A percentile compares a stretch with the other conserved stretches of the same genome.
Conservation (phyloP, 805 yeast species). For the Barnettozyma wickerhamii region DNA sequence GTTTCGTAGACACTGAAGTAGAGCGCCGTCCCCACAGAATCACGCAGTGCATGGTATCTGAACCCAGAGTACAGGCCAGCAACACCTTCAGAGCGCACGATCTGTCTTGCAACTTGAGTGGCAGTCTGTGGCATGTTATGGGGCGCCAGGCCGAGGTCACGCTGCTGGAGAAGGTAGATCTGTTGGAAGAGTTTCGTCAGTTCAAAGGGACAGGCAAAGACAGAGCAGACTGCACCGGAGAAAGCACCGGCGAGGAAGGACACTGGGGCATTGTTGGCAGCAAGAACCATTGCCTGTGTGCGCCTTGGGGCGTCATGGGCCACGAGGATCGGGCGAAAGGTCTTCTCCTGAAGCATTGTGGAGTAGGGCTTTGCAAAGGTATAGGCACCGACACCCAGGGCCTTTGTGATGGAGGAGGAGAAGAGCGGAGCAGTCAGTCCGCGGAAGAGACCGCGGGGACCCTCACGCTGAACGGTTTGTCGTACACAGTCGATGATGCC, state of each 20-base stretch:
- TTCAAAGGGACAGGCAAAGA: slow-evolving; percentile 81
- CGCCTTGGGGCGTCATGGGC: slow-evolving; percentile 9
- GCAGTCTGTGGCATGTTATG: slow-evolving; percentile 33
- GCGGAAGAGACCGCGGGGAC: slow-evolving; percentile 64
- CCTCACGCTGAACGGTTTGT: slow-evolving; percentile 56
- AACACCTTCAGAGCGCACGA: slow-evolving; percentile 56
- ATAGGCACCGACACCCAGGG: slow-evolving; percentile 62
- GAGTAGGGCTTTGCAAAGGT: slow-evolving; percentile 46
- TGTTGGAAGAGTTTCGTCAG: slow-evolving; percentile 80
- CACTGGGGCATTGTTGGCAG: slow-evolving; percentile 39
- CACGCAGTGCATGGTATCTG: slow-evolving; percentile 62
- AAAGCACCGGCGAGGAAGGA: slow-evolving; percentile 40
- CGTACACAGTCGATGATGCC: slow-evolving; percentile 53
- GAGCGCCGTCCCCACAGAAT: slow-evolving; percentile 64
- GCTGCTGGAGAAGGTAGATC: slow-evolving; percentile 42
- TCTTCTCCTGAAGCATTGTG: slow-evolving; percentile 17
- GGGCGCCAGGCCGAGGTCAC: slow-evolving; percentile 27
- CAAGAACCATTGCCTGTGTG: slow-evolving; percentile 13
- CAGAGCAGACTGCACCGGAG: slow-evolving; percentile 61
- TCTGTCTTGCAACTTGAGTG: slow-evolving; percentile 44
- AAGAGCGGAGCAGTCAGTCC: slow-evolving; percentile 74
- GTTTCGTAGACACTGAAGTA: slow-evolving; percentile 77
- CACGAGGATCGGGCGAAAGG: slow-evolving; percentile 15
- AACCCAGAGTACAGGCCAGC: slow-evolving; percentile 70
- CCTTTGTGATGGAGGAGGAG: slow-evolving; percentile 59